phyloP scores from a whole-genome alignment of 2,329 filamentous ascomycete species.

The Coniochaeta sp. region DNA sequence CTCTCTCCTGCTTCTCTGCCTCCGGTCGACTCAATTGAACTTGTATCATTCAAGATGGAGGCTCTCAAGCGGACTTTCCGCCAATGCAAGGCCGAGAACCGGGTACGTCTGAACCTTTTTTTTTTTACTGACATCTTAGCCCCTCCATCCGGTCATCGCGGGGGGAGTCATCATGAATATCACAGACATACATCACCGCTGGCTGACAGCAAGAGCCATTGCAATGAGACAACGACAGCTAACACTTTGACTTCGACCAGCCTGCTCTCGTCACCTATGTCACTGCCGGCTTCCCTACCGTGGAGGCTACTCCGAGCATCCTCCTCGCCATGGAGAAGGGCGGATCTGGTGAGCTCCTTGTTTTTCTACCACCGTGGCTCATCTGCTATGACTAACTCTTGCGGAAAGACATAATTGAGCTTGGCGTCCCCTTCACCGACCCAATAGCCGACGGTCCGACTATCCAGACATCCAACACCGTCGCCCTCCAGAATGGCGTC shows the following conservation, averaged over 20 bases:
- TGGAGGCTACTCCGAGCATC: conserved; percentile 75
- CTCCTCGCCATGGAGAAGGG: conserved; percentile 87
- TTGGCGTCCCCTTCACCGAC: conserved; percentile 94
- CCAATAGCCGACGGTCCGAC: conserved; percentile 96
- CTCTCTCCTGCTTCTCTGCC: not conserved
- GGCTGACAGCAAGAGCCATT: not conserved
- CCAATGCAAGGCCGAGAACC: conserved; percentile 50
- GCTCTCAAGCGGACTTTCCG: conserved; percentile 50
- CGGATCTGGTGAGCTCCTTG: conserved; percentile 78
- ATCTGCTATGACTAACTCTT: not conserved
- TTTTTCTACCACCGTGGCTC: too few relatives aligned
- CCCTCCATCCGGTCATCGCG: not conserved
- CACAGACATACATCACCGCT: too few relatives aligned
- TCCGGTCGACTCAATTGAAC: conserved; percentile 6
- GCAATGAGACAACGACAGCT: conserved; percentile 4
- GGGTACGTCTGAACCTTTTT: conserved; percentile 33
- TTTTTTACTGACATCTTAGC: not conserved
- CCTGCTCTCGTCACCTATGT: conserved; percentile 91
- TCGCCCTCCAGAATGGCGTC: conserved; percentile 80
- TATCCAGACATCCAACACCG: conserved; percentile 91
- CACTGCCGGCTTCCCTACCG: conserved; percentile 82
- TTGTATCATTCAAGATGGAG: conserved; percentile 36
- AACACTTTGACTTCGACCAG: conserved; percentile 30
- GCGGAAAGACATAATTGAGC: conserved; percentile 75
- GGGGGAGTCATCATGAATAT: too few relatives aligned